These are phyloP conservation scores for Tolypocladium inflatum DNA, from an alignment of 2,329 filamentous ascomycete genomes.

Conservation along the genomic window DNA sequence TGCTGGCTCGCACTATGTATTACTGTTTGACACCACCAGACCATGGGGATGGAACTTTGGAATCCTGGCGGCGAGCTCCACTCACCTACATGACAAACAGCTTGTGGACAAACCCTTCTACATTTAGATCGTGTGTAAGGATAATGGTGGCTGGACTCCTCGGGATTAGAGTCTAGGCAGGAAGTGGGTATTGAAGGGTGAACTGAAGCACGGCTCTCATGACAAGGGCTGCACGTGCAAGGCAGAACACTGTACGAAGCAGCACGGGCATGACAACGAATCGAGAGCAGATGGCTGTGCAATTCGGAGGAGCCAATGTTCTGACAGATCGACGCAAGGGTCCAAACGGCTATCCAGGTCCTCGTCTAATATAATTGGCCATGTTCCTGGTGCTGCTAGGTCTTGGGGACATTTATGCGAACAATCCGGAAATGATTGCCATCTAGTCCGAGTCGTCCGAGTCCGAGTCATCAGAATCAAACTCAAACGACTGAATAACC, in stretches of 20 bases:
- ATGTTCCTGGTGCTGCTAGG: not conserved
- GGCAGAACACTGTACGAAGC: too few relatives aligned
- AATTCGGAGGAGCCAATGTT: too few relatives aligned
- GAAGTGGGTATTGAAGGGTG: not conserved
- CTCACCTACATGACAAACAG: not conserved
- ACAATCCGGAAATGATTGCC: not conserved
- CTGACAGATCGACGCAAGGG: too few relatives aligned
- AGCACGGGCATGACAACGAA: too few relatives aligned
- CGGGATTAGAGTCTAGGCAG: not conserved
- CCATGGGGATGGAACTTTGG: not conserved
- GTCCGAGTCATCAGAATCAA: conserved; percentile 8
- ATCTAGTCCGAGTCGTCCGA: not conserved
- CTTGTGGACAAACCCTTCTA: not conserved
- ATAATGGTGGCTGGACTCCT: not conserved
- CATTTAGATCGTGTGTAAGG: not conserved
- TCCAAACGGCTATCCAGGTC: too few relatives aligned
- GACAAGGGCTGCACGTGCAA: not conserved
- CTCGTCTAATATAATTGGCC: too few relatives aligned
- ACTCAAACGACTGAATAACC: conserved; percentile 4
- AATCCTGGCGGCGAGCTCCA: not conserved
- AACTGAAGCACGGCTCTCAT: not conserved
- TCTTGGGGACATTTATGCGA: not conserved
- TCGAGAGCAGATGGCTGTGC: too few relatives aligned
- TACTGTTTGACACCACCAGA: too few relatives aligned
- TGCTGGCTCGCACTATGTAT: too few relatives aligned